Percentiles rank a stretch among this genome's conserved stretches.
Evolutionary conservation across 306 rosid genomes (phyloP).

Genomic region (Coriaria nepalensis): DNA sequence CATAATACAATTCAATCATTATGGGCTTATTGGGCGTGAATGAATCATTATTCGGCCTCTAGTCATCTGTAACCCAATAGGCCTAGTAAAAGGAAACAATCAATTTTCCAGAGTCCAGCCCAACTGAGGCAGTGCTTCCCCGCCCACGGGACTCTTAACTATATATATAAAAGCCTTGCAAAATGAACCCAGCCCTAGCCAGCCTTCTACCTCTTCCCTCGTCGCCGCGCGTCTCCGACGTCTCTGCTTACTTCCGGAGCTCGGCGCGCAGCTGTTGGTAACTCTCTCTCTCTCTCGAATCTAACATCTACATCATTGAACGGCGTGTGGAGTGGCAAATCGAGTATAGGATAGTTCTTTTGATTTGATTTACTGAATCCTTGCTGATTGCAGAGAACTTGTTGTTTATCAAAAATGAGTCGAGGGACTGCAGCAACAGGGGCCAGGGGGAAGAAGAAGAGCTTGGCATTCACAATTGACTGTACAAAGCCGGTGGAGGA

Average conservation of each 20-base stretch:
- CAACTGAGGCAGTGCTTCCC: too few relatives aligned
- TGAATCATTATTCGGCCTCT: too few relatives aligned
- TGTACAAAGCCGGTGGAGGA: conserved; percentile 50
- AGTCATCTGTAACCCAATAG: too few relatives aligned
- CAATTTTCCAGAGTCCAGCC: too few relatives aligned
- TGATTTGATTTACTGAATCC: not conserved
- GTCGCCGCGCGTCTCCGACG: not conserved
- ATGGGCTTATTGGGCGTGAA: too few relatives aligned
- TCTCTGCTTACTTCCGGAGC: not conserved
- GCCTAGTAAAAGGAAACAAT: too few relatives aligned
- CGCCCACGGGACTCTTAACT: too few relatives aligned
- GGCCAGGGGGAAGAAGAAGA: conserved; percentile 43
- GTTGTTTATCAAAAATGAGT: conserved; percentile 25
- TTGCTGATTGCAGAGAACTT: conserved; percentile 5
- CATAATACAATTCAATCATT: too few relatives aligned
- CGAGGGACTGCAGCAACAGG: conserved; percentile 24
- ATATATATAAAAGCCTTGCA: too few relatives aligned
- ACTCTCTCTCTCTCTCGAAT: not conserved
- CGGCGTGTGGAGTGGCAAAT: too few relatives aligned
- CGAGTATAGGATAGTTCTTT: too few relatives aligned
- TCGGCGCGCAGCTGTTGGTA: not conserved
- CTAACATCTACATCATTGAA: not conserved
- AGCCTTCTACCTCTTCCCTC: not conserved
- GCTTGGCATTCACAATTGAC: conserved; percentile 32
- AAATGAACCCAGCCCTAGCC: not conserved